These are phyloP conservation scores for Cryptococcus maquisensis DNA, from an alignment of 1,284 basidiomycete species.

Conservation along the genomic window DNA sequence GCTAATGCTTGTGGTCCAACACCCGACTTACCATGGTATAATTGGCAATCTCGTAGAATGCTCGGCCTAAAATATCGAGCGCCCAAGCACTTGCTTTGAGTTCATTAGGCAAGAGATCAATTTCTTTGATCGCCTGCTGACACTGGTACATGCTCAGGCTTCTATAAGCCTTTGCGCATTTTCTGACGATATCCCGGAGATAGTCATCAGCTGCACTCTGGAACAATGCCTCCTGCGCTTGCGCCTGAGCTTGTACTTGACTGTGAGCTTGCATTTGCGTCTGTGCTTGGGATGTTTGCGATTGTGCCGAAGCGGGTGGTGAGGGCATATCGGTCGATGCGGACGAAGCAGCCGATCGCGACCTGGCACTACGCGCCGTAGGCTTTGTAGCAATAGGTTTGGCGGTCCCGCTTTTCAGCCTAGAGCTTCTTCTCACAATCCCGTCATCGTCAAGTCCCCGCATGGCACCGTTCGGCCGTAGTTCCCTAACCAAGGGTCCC, in stretches of 20 bases:
- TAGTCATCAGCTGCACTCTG: slow-evolving; percentile 75
- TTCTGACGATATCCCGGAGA: slow-evolving; percentile 72
- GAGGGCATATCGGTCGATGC: slow-evolving; percentile 59
- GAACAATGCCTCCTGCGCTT: slow-evolving; percentile 43
- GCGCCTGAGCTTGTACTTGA: too few species aligned
- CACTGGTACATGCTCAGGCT: slow-evolving; percentile 72
- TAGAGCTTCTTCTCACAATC: slow-evolving; percentile 34
- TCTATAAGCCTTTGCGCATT: slow-evolving; percentile 71
- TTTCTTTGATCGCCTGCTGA: slow-evolving; percentile 64
- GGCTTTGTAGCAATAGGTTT: slow-evolving; percentile 8
- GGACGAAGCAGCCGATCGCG: slow-evolving; percentile 52
- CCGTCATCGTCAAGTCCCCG: slow-evolving; percentile 8
- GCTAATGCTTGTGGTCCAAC: background rate
- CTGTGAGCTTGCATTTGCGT: slow-evolving; percentile 56
- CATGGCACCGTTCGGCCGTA: slow-evolving; percentile 21
- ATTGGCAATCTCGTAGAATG: slow-evolving; percentile 80
- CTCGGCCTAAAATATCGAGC: slow-evolving; percentile 72
- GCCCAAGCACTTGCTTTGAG: slow-evolving; percentile 73
- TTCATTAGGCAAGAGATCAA: slow-evolving; percentile 69
- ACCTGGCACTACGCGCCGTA: slow-evolving; percentile 26
- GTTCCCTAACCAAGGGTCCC: slow-evolving; percentile 12
- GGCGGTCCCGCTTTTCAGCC: slow-evolving; percentile 27
- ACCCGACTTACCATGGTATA: slow-evolving; percentile 66
- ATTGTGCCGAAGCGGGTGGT: slow-evolving; percentile 52
- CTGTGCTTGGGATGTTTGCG: background rate